Conservation (phyloP, 2,329 filamentous ascomycete genomes). For the Exserohilum turcica region DNA sequence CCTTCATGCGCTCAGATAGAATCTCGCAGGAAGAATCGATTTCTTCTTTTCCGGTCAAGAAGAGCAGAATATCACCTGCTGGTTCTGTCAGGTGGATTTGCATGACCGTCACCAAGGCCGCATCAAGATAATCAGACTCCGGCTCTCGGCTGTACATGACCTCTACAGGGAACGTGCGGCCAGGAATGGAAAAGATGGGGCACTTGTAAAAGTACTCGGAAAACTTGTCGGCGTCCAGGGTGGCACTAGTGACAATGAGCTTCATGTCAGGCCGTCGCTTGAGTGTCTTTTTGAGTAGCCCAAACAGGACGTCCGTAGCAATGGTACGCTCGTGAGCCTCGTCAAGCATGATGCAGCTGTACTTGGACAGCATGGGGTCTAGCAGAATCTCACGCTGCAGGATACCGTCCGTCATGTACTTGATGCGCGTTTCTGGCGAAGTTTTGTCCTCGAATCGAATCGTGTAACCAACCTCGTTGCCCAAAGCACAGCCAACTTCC, state of each 20-base stretch:
- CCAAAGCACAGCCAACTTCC: slow-evolving; percentile 91
- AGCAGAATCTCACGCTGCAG: slow-evolving; percentile 95
- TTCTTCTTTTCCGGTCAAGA: slow-evolving; percentile 96
- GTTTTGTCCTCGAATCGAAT: slow-evolving; percentile 99
- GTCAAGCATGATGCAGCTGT: slow-evolving; percentile 97
- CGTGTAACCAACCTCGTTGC: slow-evolving; percentile 96
- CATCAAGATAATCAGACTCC: slow-evolving; percentile 92
- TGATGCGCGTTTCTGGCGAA: slow-evolving; percentile 83
- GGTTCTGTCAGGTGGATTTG: slow-evolving; percentile 95
- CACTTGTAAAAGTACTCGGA: slow-evolving; percentile 94
- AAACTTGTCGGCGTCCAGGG: slow-evolving; percentile 96
- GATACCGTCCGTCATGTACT: slow-evolving; percentile 99
- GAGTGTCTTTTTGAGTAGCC: slow-evolving; percentile 88
- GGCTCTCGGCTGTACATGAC: slow-evolving; percentile 94
- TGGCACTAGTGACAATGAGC: slow-evolving; percentile 99
- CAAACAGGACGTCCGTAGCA: slow-evolving; percentile 97
- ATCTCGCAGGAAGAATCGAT: slow-evolving; percentile 96
- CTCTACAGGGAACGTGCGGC: slow-evolving; percentile 93
- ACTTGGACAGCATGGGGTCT: slow-evolving; percentile 87
- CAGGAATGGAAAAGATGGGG: slow-evolving; percentile 95
- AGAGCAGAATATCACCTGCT: slow-evolving; percentile 90
- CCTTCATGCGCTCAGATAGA: slow-evolving; percentile 93
- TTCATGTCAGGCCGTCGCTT: slow-evolving; percentile 85
- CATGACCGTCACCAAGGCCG: slow-evolving; percentile 95
- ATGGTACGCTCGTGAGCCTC: slow-evolving; percentile 98